phyloP scores from a whole-genome alignment of 441 rosid species.

The Erodium chrysanthum region DNA sequence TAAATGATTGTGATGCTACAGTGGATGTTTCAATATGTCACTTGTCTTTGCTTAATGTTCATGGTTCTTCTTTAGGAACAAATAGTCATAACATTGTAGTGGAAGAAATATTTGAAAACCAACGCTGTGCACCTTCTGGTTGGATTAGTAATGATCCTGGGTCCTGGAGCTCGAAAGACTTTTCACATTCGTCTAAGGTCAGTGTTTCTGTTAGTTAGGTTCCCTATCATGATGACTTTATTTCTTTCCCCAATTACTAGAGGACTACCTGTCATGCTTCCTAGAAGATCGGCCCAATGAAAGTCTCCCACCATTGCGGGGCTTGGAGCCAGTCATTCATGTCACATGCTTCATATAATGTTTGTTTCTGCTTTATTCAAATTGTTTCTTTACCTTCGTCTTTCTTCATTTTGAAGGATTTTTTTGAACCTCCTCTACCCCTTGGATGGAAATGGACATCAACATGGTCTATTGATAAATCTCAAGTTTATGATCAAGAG shows the following conservation, averaged over 20 bases:
- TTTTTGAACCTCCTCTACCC: conserved; percentile 48
- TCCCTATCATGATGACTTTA: background rate
- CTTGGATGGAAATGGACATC: conserved; percentile 62
- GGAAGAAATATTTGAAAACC: conserved; percentile 63
- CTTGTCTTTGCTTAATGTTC: conserved; percentile 26
- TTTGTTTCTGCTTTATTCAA: background rate
- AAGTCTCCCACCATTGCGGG: background rate
- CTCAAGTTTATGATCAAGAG: conserved; percentile 42
- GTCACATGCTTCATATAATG: background rate
- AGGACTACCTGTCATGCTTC: background rate
- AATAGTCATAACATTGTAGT: conserved; percentile 32
- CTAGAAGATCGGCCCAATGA: background rate
- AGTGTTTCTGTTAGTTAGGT: conserved; percentile 13
- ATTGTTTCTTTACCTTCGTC: background rate
- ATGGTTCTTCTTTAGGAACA: conserved; percentile 31
- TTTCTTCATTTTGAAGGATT: conserved; percentile 35
- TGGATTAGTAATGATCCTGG: conserved; percentile 42
- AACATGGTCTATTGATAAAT: conserved; percentile 51
- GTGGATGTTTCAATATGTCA: conserved; percentile 56
- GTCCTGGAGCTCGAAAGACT: conserved; percentile 52
- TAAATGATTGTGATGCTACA: conserved; percentile 78
- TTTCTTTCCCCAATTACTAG: background rate
- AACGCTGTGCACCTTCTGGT: conserved; percentile 41
- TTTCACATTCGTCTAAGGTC: conserved; percentile 51
- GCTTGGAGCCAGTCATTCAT: background rate